phyloP scores from a whole-genome alignment of 805 yeast genomes.

The Blastobotrys attinorum region DNA sequence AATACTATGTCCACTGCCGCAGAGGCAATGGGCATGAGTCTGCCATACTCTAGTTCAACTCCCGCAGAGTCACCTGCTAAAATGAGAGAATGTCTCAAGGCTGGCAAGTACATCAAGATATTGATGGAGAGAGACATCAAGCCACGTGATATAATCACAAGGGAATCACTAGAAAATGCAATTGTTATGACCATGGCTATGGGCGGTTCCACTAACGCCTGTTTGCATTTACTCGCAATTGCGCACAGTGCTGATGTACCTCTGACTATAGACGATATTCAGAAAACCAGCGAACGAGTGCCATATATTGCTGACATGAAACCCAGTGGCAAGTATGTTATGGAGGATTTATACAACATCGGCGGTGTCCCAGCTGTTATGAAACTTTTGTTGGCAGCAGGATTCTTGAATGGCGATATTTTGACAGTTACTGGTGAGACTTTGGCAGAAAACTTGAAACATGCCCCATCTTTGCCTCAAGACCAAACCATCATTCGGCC shows the following conservation, averaged over 20 bases:
- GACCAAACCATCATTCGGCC: slow-evolving; percentile 78
- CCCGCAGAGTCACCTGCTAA: slow-evolving; percentile 83
- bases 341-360: slow-evolving; percentile 78
- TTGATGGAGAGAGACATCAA: slow-evolving; percentile 62
- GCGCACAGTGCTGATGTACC: slow-evolving; percentile 82
- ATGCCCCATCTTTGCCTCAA: slow-evolving; percentile 51
- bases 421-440: slow-evolving; percentile 91
- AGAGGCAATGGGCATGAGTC: slow-evolving; percentile 86
- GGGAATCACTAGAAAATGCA: slow-evolving; percentile 84
- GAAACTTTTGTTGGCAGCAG: slow-evolving; percentile 77
- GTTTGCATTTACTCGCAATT: slow-evolving; percentile 83
- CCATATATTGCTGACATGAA: slow-evolving; percentile 92
- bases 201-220: slow-evolving; percentile 97
- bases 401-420: slow-evolving; percentile 68
- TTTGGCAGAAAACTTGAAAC: slow-evolving; percentile 64
- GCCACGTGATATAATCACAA: slow-evolving; percentile 89
- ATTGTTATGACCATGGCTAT: slow-evolving; percentile 88
- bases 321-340: slow-evolving; percentile 94
- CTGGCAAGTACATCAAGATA: slow-evolving; percentile 78
- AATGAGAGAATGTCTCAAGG: slow-evolving; percentile 61
- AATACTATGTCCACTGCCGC: slow-evolving; percentile 98
- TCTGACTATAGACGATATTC: slow-evolving; percentile 89
- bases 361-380: slow-evolving; percentile 97
- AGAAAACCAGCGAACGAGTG: slow-evolving; percentile 76
- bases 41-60: slow-evolving; percentile 85